Base-by-base conservation (phyloP, 352 stramenopile species). In the Phytopythium kandeliae region DNA sequence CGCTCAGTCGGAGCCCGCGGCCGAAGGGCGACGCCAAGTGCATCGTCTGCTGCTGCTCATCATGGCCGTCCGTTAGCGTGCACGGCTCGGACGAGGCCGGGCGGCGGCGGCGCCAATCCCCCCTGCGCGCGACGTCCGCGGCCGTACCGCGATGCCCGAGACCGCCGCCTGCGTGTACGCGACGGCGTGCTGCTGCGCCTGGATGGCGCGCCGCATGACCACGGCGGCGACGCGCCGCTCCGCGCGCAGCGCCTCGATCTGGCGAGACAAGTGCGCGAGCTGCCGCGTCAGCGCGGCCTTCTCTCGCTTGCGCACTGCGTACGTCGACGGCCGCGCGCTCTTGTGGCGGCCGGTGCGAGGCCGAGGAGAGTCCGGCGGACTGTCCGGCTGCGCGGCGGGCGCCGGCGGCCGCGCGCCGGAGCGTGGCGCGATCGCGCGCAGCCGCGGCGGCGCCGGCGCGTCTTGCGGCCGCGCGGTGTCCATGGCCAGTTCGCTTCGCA, bases 171-270 rank as follows among this genome's bases (percentile, higher is more conserved):
- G 42, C 9, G 46, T 34, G 19, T 47, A 41, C 8, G 51, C 50
- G 12, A 57, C 31, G 34, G 53, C 48, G 4, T 57, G 22, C 15
- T 64, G 61, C n/a, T 68, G 52, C 12, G 57, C 34, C n/a, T 61
- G 51, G 10, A 58, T 40, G 0, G 17, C 21, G 9, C 51, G 44
- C n/a, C 53, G 51, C 17, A 68, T 34, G 3, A 49, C 21, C 1
- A 34, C 21, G 25, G 54, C 62, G 31, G 60, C 34, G 52, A 69
- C 30, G 15, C 62, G 30, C 15, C 15, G 19, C 25, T 63, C 51
- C 22, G 64, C 30, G 36, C 67, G 61, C 31, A 72, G 55, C 17
- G 30, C 43, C 33, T 72, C 44, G 25, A 75, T 47, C 37, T 64
- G 57, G 7, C 25, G 19, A 16, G 67, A 13, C 33, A 71, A 41